These are phyloP conservation scores for Haplographium delicatum DNA, from an alignment of 495 filamentous ascomycete genomes.

Conservation along the genomic window DNA sequence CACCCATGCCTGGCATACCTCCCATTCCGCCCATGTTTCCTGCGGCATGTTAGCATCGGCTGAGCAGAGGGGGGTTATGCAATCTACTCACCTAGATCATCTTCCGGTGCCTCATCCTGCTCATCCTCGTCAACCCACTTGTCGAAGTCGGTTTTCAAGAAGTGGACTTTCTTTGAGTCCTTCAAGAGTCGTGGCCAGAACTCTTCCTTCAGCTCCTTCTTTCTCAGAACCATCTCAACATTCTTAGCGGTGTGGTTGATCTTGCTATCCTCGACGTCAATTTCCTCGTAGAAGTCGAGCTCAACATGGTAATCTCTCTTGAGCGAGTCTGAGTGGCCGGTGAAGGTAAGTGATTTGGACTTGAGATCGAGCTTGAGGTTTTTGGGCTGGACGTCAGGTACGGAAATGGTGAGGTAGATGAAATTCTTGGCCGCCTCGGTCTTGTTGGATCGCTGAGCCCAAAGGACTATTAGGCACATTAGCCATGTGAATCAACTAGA, in stretches of 20 bases:
- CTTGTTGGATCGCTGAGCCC: slow-evolving; percentile 91
- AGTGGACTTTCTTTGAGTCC: slow-evolving; percentile 83
- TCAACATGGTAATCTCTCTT: slow-evolving; percentile 84
- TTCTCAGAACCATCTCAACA: slow-evolving; percentile 83
- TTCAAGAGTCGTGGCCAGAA: slow-evolving; percentile 95
- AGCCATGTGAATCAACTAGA: slow-evolving; percentile 7
- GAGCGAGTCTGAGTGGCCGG: slow-evolving; percentile 65
- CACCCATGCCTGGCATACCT: slow-evolving; percentile 35
- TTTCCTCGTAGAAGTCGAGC: slow-evolving; percentile 87
- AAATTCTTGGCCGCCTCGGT: slow-evolving; percentile 80
- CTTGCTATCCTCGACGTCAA: slow-evolving; percentile 77
- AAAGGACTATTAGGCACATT: slow-evolving; percentile 61
- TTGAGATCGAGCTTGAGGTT: slow-evolving; percentile 76
- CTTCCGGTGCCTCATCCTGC: slow-evolving; percentile 81
- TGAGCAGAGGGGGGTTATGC: too few relatives aligned
- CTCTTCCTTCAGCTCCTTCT: slow-evolving; percentile 88
- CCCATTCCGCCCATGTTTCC: slow-evolving; percentile 35
- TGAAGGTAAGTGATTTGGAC: slow-evolving; percentile 71
- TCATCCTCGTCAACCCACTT: slow-evolving; percentile 99
- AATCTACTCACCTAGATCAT: slow-evolving; percentile 57
- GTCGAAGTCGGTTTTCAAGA: slow-evolving; percentile 98
- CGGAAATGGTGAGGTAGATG: slow-evolving; percentile 85
- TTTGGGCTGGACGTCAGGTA: slow-evolving; percentile 66
- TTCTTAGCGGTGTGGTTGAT: slow-evolving; percentile 77
- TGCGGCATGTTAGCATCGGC: slow-evolving; percentile 19